Evolutionary conservation across 2,329 filamentous ascomycete genomes (phyloP), one percentile per base, ranked within the genome.

Genomic region (Alternaria angustiovoidea): DNA sequence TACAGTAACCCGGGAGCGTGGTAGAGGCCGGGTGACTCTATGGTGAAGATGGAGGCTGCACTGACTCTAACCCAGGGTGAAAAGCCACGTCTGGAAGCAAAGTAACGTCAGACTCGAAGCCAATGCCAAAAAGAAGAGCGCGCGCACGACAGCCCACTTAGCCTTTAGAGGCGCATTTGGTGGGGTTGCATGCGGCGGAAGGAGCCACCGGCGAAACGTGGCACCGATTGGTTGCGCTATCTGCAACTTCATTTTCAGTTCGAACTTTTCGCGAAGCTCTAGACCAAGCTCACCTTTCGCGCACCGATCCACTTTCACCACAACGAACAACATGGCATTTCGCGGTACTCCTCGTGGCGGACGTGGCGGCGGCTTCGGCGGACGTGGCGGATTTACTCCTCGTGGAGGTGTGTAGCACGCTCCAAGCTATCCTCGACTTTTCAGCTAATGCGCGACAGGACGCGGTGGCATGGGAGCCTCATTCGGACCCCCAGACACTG

Each of bases 301-400:
- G 64, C 67, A 63, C 65, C 73, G 59, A 73, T 49, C 74, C 69
- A 70, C 69, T 62, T 60, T 63, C 62, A 42, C 66, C 63, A 64
- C 62, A 62, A 59, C 57, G 54, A 30, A 69, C 70, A 84, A 71
- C 66, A 90, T 89, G 89, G 87, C 88, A 77, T 90, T 88, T 79
- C 85, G 88, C 78, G 77, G 78, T 67, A 73, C 73, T 68, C 72
- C 74, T 61, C 71, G 77, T 68, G 77, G 77, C 59, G 71, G 77
- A 54, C 68, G 75, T 64, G 75, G 76, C 54, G 80, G 83, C 63
- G 81, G 82, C 64, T 83, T 81, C 65, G 80, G 82, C 74, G 84
- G 85, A 61, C 82, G 86, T 72, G 82, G 83, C 64, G 83, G 84
- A 65, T 82, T 81, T 64, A 78, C 80, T 70, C 80, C 81, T 61